Evolutionary conservation across 352 stramenopile species (phyloP), one percentile per base, ranked within the genome.

Genomic region (Globisporangium nunn): DNA sequence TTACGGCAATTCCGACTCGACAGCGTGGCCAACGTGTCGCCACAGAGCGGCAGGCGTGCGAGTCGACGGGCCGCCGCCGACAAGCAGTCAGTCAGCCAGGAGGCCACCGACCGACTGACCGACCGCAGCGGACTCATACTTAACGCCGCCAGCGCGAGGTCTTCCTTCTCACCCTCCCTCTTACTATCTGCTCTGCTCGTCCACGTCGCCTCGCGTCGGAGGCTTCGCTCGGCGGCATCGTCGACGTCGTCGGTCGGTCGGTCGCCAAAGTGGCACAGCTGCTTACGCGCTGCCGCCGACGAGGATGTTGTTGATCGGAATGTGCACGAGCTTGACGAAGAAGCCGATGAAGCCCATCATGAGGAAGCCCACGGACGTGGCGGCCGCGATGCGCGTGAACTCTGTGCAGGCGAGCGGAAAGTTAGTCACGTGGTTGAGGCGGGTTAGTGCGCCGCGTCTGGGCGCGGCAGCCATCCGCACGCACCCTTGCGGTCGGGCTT

Each of bases 221-320:
- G 15, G 30, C 35, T 31, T 49, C 44, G 18, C 17, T 48, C 23
- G 43, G 23, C 23, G 23, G 23, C 23, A 23, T 23, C 23, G 23
- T 6, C n/a, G 12, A 23, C 23, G 23, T 23, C 23, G 2, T 18
- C 17, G 43, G 43, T 47, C 0, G 43, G 48, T 45, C 37, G 11
- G 37, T 17, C 37, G 37, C 37, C 37, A 6, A 17, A 17, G 11
- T 43, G 43, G 23, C 10, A 15, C 6, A 18, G 48, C 4, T n/a
- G 52, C 51, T 77, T 92, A 96, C 49, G 80, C 74, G 66, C 80
- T 88, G 49, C 81, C 76, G 66, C 93, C 91, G 61, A 98, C 91
- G 39, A 99, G 84, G 81, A 99, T 99, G 84, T 99, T 98, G 88
- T 99, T 99, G 81, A 99, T 99, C 44, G 97, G 97, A 69, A 99